A percentile compares a stretch with the other conserved stretches of the same genome.
Conservation (phyloP, 1,284 basidiomycete species). For the Naganishia cerealis region DNA sequence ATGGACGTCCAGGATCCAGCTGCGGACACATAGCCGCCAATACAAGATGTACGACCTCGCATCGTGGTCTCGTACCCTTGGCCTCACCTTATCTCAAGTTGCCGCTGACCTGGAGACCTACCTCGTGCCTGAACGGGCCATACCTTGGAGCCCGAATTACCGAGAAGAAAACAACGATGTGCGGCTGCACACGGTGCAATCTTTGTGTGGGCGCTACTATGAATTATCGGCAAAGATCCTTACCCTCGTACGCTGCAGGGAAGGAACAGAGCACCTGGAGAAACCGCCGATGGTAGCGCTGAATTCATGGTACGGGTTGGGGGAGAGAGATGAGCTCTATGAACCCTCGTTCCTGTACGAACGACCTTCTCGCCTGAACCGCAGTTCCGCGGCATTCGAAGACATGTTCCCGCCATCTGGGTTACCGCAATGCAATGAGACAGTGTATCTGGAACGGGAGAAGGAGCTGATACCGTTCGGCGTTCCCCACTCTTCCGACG, state of each 20-base stretch:
- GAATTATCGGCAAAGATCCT: neutral
- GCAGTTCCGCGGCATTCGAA: neutral
- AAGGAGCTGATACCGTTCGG: neutral
- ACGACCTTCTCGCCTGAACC: neutral
- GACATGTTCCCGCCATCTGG: constrained; percentile 4
- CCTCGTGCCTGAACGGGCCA: neutral
- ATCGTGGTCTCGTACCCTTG: neutral
- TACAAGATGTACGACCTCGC: constrained; percentile 8
- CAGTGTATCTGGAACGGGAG: neutral
- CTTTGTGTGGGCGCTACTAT: neutral
- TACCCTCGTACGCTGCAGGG: neutral
- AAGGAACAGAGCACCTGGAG: neutral
- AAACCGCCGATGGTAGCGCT: neutral
- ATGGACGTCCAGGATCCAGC: neutral
- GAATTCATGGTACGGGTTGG: neutral
- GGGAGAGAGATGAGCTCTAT: neutral
- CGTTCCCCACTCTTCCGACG: neutral
- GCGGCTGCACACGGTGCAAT: neutral
- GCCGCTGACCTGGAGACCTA: neutral
- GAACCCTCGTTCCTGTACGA: neutral
- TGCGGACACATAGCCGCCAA: neutral
- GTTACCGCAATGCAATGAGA: neutral
- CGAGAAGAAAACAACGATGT: neutral
- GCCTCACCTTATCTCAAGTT: neutral
- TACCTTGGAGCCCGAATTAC: too few species aligned